These are phyloP conservation scores for Talinum fruticosum DNA, from an alignment of 148 eudicot genomes.

Conservation along the genomic window DNA sequence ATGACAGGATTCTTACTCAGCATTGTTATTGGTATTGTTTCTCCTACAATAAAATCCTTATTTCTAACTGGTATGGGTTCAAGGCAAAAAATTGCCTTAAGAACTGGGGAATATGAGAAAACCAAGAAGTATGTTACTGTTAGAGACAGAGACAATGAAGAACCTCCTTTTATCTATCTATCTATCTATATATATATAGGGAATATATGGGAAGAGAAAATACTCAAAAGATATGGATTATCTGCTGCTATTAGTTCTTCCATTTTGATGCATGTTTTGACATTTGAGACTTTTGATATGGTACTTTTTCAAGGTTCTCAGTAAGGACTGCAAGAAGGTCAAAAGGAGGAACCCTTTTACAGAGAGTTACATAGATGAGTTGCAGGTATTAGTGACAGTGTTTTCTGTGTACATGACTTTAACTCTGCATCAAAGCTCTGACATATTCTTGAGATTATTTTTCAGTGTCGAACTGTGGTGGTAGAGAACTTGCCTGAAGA, in stretches of 20 bases:
- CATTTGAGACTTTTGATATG: background rate
- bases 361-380: slow-evolving; percentile 74
- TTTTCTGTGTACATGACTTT: background rate
- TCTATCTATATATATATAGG: no score
- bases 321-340: slow-evolving; percentile 71
- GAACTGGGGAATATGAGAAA: background rate
- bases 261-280: background rate
- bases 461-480: slow-evolving; percentile 78
- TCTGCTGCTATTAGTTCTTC: background rate
- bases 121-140: background rate
- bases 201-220: background rate
- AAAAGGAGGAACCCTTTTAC: slow-evolving; percentile 70
- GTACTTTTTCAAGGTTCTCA: slow-evolving; percentile 48
- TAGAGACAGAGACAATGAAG: no score
- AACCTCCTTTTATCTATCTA: no score
- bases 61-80: background rate
- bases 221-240: background rate
- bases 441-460: slow-evolving; percentile 1
- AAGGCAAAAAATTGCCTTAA: background rate
- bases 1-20: background rate
- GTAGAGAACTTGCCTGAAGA: slow-evolving; percentile 95
- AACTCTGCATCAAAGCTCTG: background rate
- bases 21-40: background rate
- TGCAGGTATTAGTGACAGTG: slow-evolving; percentile 44
- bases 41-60: background rate